These are phyloP conservation scores for Hirsutella thompsonii DNA, from an alignment of 2,329 filamentous ascomycete species.

Conservation along the genomic window DNA sequence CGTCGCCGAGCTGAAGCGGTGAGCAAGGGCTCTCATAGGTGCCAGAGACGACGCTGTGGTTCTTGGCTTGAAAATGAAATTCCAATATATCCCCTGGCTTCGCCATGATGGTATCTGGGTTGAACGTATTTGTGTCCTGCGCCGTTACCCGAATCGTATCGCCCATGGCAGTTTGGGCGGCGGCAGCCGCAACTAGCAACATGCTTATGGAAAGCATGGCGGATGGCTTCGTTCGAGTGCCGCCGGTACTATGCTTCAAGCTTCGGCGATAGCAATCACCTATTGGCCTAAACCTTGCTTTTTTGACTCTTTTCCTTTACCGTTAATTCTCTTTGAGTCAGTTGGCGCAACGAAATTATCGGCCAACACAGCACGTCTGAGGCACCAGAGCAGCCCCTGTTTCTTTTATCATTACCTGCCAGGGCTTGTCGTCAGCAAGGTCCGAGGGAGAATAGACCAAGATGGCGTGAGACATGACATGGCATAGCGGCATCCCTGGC, in stretches of 20 bases:
- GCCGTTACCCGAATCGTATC: conserved; percentile 21
- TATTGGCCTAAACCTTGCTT: background rate
- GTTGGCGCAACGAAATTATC: background rate
- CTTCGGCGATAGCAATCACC: background rate
- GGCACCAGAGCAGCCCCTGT: background rate
- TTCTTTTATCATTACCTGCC: background rate
- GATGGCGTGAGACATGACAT: background rate
- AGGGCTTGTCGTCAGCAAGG: background rate
- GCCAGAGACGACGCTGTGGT: conserved; percentile 24
- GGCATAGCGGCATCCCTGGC: background rate
- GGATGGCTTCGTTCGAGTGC: background rate
- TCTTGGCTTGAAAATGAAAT: conserved; percentile 22
- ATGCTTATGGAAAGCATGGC: conserved; percentile 17
- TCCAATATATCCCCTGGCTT: conserved; percentile 20
- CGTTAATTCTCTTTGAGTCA: no score
- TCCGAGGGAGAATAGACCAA: background rate
- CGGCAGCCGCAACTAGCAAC: conserved; percentile 10
- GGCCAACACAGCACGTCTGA: background rate
- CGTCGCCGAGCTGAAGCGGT: conserved; percentile 16
- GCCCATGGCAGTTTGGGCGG: conserved; percentile 14
- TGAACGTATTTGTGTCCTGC: conserved; percentile 18
- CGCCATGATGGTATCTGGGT: conserved; percentile 18
- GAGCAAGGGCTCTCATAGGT: conserved; percentile 22
- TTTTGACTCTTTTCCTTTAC: background rate
- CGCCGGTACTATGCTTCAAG: background rate